Conservation (phyloP, 2,329 filamentous ascomycete species). For the Beauveria caledonica region DNA sequence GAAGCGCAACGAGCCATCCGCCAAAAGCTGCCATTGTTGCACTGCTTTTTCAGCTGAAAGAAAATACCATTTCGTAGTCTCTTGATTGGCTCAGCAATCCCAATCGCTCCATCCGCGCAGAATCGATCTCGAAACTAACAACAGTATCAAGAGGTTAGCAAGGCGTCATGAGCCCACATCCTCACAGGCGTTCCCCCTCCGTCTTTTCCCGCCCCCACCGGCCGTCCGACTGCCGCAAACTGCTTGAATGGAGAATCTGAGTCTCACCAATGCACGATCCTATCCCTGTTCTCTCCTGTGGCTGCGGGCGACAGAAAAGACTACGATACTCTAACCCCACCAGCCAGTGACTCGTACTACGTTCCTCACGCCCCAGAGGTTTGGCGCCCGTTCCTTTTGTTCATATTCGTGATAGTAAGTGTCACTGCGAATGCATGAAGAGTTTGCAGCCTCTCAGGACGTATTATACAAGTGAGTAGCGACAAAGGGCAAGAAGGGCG, state of each 20-base stretch:
- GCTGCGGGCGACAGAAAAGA: background rate
- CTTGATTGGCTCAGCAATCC: background rate
- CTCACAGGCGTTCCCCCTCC: background rate
- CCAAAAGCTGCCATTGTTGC: background rate
- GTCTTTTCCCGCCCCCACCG: background rate
- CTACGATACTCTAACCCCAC: background rate
- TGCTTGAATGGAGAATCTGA: background rate
- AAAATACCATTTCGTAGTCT: background rate
- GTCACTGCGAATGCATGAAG: no score
- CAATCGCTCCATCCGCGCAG: background rate
- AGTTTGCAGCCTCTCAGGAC: no score
- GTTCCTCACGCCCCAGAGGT: no score
- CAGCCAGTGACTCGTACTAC: no score
- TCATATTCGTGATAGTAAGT: no score
- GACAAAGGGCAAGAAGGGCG: background rate
- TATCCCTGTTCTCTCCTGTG: no score
- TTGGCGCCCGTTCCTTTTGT: no score
- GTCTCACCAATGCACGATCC: background rate
- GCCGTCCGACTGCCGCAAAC: background rate
- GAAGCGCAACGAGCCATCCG: background rate
- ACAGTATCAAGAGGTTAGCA: background rate
- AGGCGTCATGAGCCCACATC: background rate
- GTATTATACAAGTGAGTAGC: background rate
- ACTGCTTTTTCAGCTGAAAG: background rate
- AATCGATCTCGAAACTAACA: background rate